Evolutionary conservation across 129 eudicot genomes (phyloP).

Genomic region (Centrapalus pauciflorus): DNA sequence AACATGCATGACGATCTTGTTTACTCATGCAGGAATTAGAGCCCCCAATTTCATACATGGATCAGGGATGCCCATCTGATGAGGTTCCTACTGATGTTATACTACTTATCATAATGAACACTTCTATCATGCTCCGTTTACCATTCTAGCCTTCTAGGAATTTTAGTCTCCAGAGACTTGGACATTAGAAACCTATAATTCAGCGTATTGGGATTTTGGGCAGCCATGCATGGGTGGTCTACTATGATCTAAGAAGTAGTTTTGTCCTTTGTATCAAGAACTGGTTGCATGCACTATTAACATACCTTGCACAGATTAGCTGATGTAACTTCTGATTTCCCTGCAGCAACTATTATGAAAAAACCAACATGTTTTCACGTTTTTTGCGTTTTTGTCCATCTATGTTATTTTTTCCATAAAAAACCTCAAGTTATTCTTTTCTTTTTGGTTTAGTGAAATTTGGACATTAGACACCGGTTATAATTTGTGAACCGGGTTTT

Average conservation of each 20-base stretch:
- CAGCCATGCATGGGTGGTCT: not conserved
- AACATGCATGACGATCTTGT: not conserved
- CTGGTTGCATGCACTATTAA: not conserved
- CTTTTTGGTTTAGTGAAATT: too few relatives aligned
- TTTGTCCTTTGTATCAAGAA: not conserved
- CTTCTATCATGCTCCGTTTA: not conserved
- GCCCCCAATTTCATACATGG: constrained; percentile 10
- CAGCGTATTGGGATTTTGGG: not conserved
- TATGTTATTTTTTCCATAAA: too few relatives aligned
- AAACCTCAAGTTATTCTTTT: too few relatives aligned
- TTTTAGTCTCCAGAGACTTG: not conserved
- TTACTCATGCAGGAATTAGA: constrained; percentile 36
- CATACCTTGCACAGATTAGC: not conserved
- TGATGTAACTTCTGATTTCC: not conserved
- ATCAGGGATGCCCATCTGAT: constrained; percentile 22
- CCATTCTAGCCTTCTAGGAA: not conserved
- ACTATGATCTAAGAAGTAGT: not conserved
- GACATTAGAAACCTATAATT: not conserved
- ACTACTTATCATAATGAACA: not conserved
- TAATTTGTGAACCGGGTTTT: too few relatives aligned
- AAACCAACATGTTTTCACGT: too few relatives aligned
- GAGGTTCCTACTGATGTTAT: constrained; percentile 37
- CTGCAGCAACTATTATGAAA: not conserved
- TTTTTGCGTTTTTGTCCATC: too few relatives aligned
- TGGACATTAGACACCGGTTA: too few relatives aligned